Percentiles rank a stretch among this genome's conserved stretches.
phyloP scores from a whole-genome alignment of 768 basidiomycete genomes.

The Lactarius psammicola region DNA sequence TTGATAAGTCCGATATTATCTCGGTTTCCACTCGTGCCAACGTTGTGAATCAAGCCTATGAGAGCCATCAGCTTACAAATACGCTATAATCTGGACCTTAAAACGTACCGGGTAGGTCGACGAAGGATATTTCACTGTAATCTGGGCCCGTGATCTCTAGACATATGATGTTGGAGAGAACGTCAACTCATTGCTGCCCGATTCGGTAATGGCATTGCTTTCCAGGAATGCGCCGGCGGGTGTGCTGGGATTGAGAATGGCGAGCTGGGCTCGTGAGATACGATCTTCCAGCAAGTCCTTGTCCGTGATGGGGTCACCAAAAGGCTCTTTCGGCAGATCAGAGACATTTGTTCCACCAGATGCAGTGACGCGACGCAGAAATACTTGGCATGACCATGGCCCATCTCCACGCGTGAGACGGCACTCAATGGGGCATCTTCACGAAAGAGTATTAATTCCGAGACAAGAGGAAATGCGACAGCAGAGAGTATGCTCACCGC shows the following conservation, averaged over 20 bases:
- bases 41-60: slow-evolving; percentile 31
- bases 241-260: slow-evolving; percentile 20
- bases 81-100: background rate
- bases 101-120: slow-evolving; percentile 34
- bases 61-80: background rate
- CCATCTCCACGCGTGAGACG: slow-evolving; percentile 7
- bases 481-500: slow-evolving; percentile 25
- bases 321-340: slow-evolving; percentile 12
- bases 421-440: slow-evolving; percentile 27
- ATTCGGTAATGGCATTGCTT: no score
- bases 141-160: slow-evolving; percentile 33
- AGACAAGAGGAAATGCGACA: background rate
- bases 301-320: slow-evolving; percentile 14
- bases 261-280: slow-evolving; percentile 17
- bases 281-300: slow-evolving; percentile 2
- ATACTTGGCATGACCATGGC: slow-evolving; percentile 21
- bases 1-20: slow-evolving; percentile 29
- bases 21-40: slow-evolving; percentile 28
- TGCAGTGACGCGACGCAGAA: slow-evolving; percentile 6
- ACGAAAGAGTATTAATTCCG: background rate
- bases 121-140: slow-evolving; percentile 34
- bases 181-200: background rate
- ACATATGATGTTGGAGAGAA: slow-evolving; percentile 34
- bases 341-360: background rate
- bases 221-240: slow-evolving; percentile 2